phyloP scores from a whole-genome alignment of 164 flowering plant species.

The Nelumbo lutea region DNA sequence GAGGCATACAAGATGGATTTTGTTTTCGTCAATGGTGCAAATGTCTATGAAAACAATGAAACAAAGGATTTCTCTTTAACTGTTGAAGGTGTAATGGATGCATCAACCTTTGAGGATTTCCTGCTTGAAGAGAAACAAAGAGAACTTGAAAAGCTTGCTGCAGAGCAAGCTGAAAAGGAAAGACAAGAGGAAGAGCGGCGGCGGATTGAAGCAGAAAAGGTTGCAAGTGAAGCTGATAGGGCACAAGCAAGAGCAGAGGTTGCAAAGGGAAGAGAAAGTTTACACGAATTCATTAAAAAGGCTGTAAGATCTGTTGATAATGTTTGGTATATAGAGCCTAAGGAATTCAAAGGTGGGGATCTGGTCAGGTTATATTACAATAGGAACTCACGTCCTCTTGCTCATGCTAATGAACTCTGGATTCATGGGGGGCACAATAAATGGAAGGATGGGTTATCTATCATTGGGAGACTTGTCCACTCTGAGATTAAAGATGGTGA shows the following conservation, averaged over 20 bases:
- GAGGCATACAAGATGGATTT: conserved; percentile 89
- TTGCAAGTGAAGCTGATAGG: conserved; percentile 70
- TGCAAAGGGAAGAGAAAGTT: conserved; percentile 37
- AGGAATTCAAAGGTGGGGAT: conserved; percentile 56
- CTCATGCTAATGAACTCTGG: conserved; percentile 68
- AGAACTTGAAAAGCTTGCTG: conserved; percentile 73
- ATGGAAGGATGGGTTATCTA: conserved; percentile 73
- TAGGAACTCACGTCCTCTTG: conserved; percentile 72
- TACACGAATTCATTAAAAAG: conserved; percentile 38
- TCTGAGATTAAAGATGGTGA: conserved; percentile 55
- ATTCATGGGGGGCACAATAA: conserved; percentile 84
- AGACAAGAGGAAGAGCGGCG: conserved; percentile 72
- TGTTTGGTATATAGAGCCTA: conserved; percentile 73
- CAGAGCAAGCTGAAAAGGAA: conserved; percentile 78
- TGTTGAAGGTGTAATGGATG: conserved; percentile 80
- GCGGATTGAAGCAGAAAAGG: conserved; percentile 67
- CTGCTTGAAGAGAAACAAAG: conserved; percentile 87
- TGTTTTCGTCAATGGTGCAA: conserved; percentile 77
- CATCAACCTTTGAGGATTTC: conserved; percentile 75
- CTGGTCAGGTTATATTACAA: conserved; percentile 74
- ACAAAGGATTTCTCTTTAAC: conserved; percentile 57
- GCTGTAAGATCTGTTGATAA: conserved; percentile 51
- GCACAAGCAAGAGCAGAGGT: conserved; percentile 67
- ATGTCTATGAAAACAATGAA: conserved; percentile 87
- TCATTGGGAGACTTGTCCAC: conserved; percentile 50